These are phyloP conservation scores for Kalmanozyma brasiliensis DNA, from an alignment of 1,284 basidiomycete genomes.

Conservation along the genomic window DNA sequence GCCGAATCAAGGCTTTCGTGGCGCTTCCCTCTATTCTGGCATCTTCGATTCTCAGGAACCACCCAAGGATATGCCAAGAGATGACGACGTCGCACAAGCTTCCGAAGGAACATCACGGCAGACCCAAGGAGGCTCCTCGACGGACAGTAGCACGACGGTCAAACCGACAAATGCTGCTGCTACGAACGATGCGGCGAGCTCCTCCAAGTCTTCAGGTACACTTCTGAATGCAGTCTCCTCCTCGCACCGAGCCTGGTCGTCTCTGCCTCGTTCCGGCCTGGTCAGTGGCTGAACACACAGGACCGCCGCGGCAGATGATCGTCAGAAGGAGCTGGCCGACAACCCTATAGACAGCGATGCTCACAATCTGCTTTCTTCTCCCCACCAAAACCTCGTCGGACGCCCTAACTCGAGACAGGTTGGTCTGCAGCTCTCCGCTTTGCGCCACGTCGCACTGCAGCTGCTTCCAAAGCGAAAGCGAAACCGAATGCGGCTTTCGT, in stretches of 20 bases:
- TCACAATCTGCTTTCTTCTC: conserved; percentile 18
- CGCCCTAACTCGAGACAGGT: conserved; percentile 8
- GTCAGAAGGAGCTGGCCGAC: background rate
- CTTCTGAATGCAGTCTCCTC: conserved; percentile 15
- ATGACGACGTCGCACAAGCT: background rate
- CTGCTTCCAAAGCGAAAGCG: conserved; percentile 25
- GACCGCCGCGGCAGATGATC: background rate
- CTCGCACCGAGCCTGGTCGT: background rate
- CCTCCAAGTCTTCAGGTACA: conserved; percentile 48
- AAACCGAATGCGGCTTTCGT: conserved; percentile 41
- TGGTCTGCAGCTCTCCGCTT: conserved; percentile 62
- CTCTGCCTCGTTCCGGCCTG: background rate
- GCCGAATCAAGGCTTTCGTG: conserved; percentile 28
- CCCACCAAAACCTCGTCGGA: background rate
- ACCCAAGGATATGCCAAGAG: conserved; percentile 1
- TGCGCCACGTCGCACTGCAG: conserved; percentile 44
- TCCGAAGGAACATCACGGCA: background rate
- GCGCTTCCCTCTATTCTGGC: conserved; percentile 51
- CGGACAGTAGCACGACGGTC: background rate
- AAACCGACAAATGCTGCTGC: background rate
- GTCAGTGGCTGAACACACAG: background rate
- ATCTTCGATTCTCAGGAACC: conserved; percentile 35
- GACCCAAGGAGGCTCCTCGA: background rate
- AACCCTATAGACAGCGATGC: conserved; percentile 20
- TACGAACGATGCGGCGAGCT: conserved; percentile 2